Conservation (phyloP, 371 early-diverging fungal species). For the Mortierella sp. region DNA sequence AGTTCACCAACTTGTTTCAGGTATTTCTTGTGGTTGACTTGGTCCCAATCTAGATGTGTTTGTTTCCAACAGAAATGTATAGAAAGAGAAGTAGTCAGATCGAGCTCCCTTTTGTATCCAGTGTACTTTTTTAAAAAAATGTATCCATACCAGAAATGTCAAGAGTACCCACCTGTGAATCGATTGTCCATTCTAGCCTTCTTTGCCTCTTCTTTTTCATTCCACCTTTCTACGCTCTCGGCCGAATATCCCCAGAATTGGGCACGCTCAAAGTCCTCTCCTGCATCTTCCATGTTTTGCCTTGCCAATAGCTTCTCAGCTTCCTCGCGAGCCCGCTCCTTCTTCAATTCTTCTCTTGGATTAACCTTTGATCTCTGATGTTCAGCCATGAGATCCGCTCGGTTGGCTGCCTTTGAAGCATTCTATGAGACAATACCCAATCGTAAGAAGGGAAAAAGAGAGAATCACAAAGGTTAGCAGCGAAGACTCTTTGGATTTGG, state of each 20-base stretch:
- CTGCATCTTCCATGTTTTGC: slow-evolving; percentile 73
- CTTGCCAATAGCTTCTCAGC: slow-evolving; percentile 73
- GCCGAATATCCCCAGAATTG: slow-evolving; percentile 87
- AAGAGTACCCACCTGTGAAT: slow-evolving; percentile 75
- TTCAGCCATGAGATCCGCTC: slow-evolving; percentile 82
- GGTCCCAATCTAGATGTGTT: slow-evolving; percentile 72
- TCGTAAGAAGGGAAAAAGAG: not conserved
- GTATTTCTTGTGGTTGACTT: slow-evolving; percentile 91
- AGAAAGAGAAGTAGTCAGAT: not conserved
- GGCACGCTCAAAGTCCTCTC: slow-evolving; percentile 85
- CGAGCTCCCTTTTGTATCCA: too few species aligned
- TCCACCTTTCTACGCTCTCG: slow-evolving; percentile 89
- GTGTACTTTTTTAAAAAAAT: not conserved
- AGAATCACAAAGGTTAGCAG: not conserved
- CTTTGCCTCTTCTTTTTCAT: slow-evolving; percentile 79
- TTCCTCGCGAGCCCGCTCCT: slow-evolving; percentile 77
- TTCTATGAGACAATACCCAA: slow-evolving; percentile 52
- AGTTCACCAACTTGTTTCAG: slow-evolving; percentile 77
- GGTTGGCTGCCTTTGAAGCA: slow-evolving; percentile 76
- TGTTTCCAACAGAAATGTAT: not conserved
- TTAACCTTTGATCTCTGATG: slow-evolving; percentile 80
- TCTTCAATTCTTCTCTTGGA: slow-evolving; percentile 68
- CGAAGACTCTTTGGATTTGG: not conserved
- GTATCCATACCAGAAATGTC: not conserved
- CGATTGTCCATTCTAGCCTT: slow-evolving; percentile 74